Percentiles rank a stretch among this genome's conserved stretches.
Conservation (phyloP, 352 stramenopile genomes). For the Globisporangium orthogonon region DNA sequence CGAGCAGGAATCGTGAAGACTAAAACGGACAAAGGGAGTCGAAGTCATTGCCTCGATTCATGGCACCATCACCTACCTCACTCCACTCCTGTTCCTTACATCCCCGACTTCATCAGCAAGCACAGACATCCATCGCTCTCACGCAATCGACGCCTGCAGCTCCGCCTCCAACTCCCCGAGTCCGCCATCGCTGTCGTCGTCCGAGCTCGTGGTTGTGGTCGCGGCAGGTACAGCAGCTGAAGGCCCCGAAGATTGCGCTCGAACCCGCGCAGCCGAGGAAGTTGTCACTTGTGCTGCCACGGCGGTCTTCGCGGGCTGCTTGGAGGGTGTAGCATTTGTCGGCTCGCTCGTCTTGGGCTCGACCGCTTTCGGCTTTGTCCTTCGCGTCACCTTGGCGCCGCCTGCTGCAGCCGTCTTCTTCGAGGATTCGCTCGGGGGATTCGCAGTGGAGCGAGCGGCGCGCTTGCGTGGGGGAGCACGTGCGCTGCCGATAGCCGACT, state of each 20-base stretch:
- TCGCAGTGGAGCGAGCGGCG: background rate
- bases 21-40: too few relatives aligned
- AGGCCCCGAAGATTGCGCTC: background rate
- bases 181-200: slow-evolving; percentile 38
- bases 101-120: too few relatives aligned
- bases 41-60: too few relatives aligned
- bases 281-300: background rate
- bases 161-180: slow-evolving; percentile 40
- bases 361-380: background rate
- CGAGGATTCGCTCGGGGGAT: background rate
- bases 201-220: slow-evolving; percentile 19
- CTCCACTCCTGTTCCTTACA: too few relatives aligned
- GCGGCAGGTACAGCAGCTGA: background rate
- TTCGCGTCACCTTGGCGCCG: background rate
- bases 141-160: slow-evolving; percentile 16
- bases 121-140: background rate
- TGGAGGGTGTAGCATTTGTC: background rate
- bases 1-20: too few relatives aligned
- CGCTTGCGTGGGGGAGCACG: background rate
- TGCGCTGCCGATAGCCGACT: background rate
- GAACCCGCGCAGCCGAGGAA: background rate
- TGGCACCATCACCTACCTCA: too few relatives aligned
- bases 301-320: background rate
- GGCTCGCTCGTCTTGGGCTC: background rate
- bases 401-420: background rate